phyloP scores from a whole-genome alignment of 164 flowering plant genomes.

The Protea cynaroides region DNA sequence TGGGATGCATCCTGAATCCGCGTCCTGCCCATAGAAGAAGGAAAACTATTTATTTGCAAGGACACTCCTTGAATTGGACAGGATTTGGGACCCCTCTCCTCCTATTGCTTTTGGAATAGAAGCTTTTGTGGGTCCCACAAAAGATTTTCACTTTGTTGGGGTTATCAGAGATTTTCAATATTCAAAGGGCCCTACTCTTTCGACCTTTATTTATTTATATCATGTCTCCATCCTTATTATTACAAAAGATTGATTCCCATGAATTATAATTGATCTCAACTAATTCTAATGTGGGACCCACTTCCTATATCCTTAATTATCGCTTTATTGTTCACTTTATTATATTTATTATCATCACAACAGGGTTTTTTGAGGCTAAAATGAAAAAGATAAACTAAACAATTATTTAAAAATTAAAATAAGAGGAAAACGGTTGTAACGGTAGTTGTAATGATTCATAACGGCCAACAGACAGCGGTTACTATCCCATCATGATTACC shows the following conservation, averaged over 20 bases:
- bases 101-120: neutral
- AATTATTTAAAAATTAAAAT: neutral
- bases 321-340: neutral
- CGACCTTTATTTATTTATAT: constrained; percentile 2
- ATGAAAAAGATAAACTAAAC: neutral
- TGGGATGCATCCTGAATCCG: neutral
- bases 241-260: constrained; percentile 3
- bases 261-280: neutral
- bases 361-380: too few species aligned
- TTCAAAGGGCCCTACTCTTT: neutral
- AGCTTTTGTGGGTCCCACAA: neutral
- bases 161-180: neutral
- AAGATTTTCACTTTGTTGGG: neutral
- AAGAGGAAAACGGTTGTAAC: neutral
- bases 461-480: too few species aligned
- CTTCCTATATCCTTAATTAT: neutral
- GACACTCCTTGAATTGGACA: neutral
- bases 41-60: neutral
- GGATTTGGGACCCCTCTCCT: neutral
- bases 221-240: constrained; percentile 2
- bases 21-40: neutral
- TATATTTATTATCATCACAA: constrained; percentile 19
- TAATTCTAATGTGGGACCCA: neutral
- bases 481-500: too few species aligned
- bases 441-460: neutral